These are phyloP conservation scores for Cryphonectria radicalis DNA, from an alignment of 2,329 filamentous ascomycete species.

Conservation along the genomic window DNA sequence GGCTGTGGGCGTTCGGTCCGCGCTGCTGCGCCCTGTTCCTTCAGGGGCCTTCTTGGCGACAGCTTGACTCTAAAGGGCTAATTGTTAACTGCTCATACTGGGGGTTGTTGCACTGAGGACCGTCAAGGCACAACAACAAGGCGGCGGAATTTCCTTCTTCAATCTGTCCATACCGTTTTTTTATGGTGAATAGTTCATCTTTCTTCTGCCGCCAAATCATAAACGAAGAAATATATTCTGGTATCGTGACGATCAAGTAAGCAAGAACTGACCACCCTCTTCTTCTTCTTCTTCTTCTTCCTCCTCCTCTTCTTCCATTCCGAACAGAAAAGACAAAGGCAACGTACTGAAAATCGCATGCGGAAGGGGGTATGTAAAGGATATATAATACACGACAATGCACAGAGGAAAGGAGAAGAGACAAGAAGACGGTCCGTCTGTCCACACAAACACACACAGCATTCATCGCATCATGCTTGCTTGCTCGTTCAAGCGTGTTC, in stretches of 20 bases:
- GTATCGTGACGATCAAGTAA: not conserved
- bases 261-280: not conserved
- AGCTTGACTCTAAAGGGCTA: not conserved
- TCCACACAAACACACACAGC: not conserved
- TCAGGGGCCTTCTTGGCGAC: not conserved
- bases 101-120: too few species aligned
- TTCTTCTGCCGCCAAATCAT: not conserved
- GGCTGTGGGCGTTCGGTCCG: not conserved
- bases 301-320: not conserved
- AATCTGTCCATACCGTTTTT: not conserved
- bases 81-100: too few species aligned
- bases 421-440: not conserved
- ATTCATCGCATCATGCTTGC: conserved; percentile 1
- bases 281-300: too few species aligned
- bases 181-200: too few species aligned
- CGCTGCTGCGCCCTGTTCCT: conserved; percentile 2
- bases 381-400: not conserved
- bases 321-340: not conserved
- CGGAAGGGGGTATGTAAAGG: not conserved
- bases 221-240: not conserved
- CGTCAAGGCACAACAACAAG: not conserved
- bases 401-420: not conserved
- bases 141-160: too few species aligned
- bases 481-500: not conserved
- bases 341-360: not conserved